phyloP scores from a whole-genome alignment of 495 filamentous ascomycete species.

The Bryoglossum gracile region DNA sequence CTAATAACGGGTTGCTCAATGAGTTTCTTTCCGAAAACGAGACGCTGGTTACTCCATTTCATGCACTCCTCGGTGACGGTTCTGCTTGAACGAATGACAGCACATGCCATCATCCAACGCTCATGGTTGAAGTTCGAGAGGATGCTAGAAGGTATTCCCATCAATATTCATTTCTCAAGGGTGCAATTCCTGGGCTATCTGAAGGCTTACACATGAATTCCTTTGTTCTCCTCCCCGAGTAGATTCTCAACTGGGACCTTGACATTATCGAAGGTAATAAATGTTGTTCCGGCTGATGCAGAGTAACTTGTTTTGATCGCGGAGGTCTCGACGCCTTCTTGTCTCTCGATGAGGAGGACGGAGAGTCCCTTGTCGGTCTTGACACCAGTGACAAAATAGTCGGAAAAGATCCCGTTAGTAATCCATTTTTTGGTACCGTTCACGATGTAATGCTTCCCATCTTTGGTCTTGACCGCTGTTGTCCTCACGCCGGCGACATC shows the following conservation, averaged over 20 bases:
- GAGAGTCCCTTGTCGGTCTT: conserved; percentile 76
- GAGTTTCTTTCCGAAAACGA: conserved; percentile 78
- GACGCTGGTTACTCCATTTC: conserved; percentile 83
- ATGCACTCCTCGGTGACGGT: conserved; percentile 76
- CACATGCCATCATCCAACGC: conserved; percentile 63
- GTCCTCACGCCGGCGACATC: conserved; percentile 81
- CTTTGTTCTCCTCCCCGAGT: conserved; percentile 78
- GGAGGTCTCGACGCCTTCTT: conserved; percentile 64
- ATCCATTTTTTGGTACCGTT: conserved; percentile 95
- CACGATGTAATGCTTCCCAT: conserved; percentile 79
- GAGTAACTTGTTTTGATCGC: conserved; percentile 85
- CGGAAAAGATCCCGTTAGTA: conserved; percentile 56
- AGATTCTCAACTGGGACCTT: conserved; percentile 77
- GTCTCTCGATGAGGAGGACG: conserved; percentile 67
- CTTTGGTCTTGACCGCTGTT: conserved; percentile 71
- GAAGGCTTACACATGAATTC: conserved; percentile 81
- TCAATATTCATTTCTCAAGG: too few species aligned
- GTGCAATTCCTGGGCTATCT: too few species aligned
- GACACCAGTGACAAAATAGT: conserved; percentile 81
- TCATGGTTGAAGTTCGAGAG: conserved; percentile 84
- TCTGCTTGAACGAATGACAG: conserved; percentile 55
- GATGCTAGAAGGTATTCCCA: too few species aligned
- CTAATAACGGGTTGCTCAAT: conserved; percentile 82
- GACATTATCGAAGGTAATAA: conserved; percentile 70
- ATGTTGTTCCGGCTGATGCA: conserved; percentile 69